A percentile compares a stretch with the other conserved stretches of the same genome.
These are phyloP conservation scores for Annona squamosa DNA, from an alignment of 164 flowering plant species.

Conservation along the genomic window DNA sequence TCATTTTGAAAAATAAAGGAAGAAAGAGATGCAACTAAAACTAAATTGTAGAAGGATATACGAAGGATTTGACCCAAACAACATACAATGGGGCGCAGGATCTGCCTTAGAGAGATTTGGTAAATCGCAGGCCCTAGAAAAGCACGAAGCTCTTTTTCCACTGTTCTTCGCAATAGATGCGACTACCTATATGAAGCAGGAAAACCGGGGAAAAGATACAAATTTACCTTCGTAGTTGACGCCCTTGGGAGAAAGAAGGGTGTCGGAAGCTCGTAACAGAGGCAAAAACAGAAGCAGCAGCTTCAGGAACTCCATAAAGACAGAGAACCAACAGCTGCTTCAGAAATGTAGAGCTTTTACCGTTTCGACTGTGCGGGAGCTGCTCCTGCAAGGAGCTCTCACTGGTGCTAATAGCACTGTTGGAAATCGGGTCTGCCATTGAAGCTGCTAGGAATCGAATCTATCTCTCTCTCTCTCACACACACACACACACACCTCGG, in stretches of 20 bases:
- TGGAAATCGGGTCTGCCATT: slow-evolving; percentile 2
- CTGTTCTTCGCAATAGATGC: background rate
- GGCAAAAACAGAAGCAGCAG: slow-evolving; percentile 16
- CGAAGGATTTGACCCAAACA: no score
- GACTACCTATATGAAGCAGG: background rate
- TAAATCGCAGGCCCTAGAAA: no score
- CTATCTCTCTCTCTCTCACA: background rate
- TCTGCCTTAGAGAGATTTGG: no score
- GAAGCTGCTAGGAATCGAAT: slow-evolving; percentile 3
- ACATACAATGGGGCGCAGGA: no score
- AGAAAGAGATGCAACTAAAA: no score
- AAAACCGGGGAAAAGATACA: background rate
- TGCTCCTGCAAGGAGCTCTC: background rate
- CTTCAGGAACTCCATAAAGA: slow-evolving; percentile 1
- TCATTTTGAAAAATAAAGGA: no score
- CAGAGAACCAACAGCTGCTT: background rate
- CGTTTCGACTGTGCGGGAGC: background rate
- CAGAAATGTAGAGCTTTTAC: background rate
- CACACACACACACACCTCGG: background rate
- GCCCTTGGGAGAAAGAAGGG: slow-evolving; percentile 89
- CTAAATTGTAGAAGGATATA: no score
- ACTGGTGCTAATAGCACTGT: background rate
- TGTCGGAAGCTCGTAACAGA: slow-evolving; percentile 29
- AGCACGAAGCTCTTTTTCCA: background rate
- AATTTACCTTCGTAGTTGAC: slow-evolving; percentile 85